Evolutionary conservation across 2,329 filamentous ascomycete species (phyloP).

Genomic region (Plectosphaerella plurivora): DNA sequence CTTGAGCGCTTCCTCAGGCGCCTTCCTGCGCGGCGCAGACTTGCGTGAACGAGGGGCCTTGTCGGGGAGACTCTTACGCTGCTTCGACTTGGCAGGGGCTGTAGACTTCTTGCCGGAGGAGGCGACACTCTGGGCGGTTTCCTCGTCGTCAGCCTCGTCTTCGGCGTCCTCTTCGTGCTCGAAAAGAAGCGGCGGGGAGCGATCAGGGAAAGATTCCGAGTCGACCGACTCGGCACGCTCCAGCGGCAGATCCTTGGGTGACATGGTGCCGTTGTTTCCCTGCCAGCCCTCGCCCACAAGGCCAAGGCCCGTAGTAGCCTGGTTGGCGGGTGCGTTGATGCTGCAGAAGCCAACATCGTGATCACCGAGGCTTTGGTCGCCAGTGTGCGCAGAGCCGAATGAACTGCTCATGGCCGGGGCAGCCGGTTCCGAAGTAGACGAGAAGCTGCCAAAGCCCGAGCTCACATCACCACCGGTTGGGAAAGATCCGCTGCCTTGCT

Average conservation of each 20-base stretch:
- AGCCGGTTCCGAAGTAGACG: background rate
- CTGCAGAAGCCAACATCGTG: background rate
- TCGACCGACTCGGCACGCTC: constrained; percentile 2
- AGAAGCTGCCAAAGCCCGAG: constrained; percentile 8
- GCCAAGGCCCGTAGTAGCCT: no score
- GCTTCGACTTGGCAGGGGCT: constrained; percentile 4
- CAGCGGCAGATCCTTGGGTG: background rate
- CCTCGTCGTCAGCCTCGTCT: background rate
- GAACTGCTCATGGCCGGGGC: background rate
- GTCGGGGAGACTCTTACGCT: constrained; percentile 8
- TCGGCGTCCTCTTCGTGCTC: background rate
- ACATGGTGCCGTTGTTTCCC: background rate
- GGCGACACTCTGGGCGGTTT: background rate
- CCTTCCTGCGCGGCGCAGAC: background rate
- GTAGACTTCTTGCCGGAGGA: background rate
- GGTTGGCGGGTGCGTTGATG: background rate
- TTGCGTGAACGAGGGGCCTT: constrained; percentile 3
- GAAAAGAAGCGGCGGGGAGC: constrained; percentile 6
- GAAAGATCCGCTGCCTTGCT: background rate
- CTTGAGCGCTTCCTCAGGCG: background rate
- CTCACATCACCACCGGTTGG: no score
- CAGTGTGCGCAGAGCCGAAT: constrained; percentile 4
- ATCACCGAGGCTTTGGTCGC: background rate
- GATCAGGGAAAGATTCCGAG: constrained; percentile 4
- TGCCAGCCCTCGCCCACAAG: no score